Evolutionary conservation across 441 rosid genomes (phyloP).

Genomic region (Populus hybrid): DNA sequence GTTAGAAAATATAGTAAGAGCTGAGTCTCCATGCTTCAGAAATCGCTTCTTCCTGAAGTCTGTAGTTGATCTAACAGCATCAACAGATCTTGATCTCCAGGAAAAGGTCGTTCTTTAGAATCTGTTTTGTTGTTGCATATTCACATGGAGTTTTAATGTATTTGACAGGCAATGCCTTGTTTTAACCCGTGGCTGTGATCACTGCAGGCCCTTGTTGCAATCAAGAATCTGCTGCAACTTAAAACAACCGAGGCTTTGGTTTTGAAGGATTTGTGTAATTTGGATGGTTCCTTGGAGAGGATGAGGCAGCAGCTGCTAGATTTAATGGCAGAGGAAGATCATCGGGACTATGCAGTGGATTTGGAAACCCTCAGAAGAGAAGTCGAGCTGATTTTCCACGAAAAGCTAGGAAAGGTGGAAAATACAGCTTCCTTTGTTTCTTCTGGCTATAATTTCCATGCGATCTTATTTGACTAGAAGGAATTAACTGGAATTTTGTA

Average conservation of each 20-base stretch:
- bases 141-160: neutral
- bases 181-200: neutral
- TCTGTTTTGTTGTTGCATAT: conserved; percentile 2
- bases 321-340: conserved; percentile 53
- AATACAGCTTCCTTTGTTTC: conserved; percentile 4
- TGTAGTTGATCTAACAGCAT: conserved; percentile 58
- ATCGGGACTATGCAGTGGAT: conserved; percentile 60
- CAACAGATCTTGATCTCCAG: conserved; percentile 78
- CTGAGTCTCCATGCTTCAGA: conserved; percentile 48
- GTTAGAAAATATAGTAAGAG: conserved; percentile 43
- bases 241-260: conserved; percentile 49
- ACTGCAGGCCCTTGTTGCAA: conserved; percentile 68
- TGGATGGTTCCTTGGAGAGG: conserved; percentile 59
- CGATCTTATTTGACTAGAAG: neutral
- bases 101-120: conserved; percentile 59
- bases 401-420: conserved; percentile 51
- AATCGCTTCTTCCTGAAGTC: conserved; percentile 63
- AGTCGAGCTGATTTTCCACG: conserved; percentile 56
- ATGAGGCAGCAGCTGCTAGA: conserved; percentile 60
- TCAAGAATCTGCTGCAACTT: conserved; percentile 69
- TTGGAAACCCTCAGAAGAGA: conserved; percentile 66
- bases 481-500: neutral
- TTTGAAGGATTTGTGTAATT: conserved; percentile 64
- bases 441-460: conserved; percentile 11
- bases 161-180: neutral